These are phyloP conservation scores for Hymenochaete sp. DNA, from an alignment of 1,284 basidiomycete genomes.

Conservation along the genomic window DNA sequence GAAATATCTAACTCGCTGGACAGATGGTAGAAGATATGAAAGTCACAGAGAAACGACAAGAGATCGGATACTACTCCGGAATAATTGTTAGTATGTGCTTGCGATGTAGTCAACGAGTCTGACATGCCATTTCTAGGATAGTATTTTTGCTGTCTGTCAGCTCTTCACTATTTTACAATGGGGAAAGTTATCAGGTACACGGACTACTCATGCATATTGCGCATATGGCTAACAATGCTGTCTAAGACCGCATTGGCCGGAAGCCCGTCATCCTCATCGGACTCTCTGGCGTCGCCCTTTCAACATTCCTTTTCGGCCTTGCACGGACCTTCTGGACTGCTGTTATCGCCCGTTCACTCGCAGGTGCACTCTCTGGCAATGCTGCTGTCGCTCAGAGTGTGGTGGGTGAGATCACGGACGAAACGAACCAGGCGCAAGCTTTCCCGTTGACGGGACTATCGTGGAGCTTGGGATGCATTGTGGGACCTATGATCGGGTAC, in stretches of 20 bases:
- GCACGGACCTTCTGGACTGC: slow-evolving; percentile 22
- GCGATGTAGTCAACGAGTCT: neutral
- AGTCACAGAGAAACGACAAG: slow-evolving; percentile 21
- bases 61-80: slow-evolving; percentile 26
- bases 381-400: slow-evolving; percentile 21
- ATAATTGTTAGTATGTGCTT: slow-evolving; percentile 20
- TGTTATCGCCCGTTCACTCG: slow-evolving; percentile 22
- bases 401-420: slow-evolving; percentile 23
- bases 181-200: slow-evolving; percentile 22
- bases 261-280: slow-evolving; percentile 27
- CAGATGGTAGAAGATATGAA: slow-evolving; percentile 24
- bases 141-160: slow-evolving; percentile 25
- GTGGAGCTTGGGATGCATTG: slow-evolving; percentile 20
- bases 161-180: slow-evolving; percentile 24
- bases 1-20: neutral
- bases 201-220: neutral
- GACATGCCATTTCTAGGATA: slow-evolving; percentile 19
- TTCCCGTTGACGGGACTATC: slow-evolving; percentile 22
- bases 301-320: slow-evolving; percentile 25
- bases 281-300: slow-evolving; percentile 24
- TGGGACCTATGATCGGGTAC: slow-evolving; percentile 19
- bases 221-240: neutral
- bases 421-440: slow-evolving; percentile 23
- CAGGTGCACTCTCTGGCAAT: slow-evolving; percentile 25
- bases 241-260: slow-evolving; percentile 24